Percentiles rank a stretch among this genome's conserved stretches.
phyloP scores from a whole-genome alignment of 148 eudicot genomes.

The Amaranthus palmeri region DNA sequence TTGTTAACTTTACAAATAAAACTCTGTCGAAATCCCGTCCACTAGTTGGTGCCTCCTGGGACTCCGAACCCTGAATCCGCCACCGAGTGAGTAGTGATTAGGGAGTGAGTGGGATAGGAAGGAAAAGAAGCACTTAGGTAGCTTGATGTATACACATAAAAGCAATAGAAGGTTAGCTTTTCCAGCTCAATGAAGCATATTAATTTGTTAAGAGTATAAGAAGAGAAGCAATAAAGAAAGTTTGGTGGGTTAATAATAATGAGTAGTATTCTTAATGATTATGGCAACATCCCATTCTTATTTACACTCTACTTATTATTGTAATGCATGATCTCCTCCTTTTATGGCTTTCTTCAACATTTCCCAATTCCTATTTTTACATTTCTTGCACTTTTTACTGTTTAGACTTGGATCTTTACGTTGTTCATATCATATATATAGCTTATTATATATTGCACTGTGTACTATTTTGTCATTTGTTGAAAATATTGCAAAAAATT shows the following conservation, averaged over 20 bases:
- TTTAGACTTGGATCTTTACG: slow-evolving; percentile 10
- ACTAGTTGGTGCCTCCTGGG: too few species aligned
- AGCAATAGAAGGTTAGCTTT: slow-evolving; percentile 11
- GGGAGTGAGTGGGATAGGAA: not conserved
- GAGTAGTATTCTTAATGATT: slow-evolving; percentile 15
- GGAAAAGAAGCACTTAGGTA: not conserved
- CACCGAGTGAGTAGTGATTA: not conserved
- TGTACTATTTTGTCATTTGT: too few species aligned
- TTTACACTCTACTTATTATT: not conserved
- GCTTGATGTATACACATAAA: slow-evolving; percentile 22
- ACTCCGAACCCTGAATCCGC: too few species aligned
- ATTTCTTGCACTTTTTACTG: not conserved
- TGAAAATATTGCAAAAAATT: too few species aligned
- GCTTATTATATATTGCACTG: too few species aligned
- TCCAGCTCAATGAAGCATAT: slow-evolving; percentile 22
- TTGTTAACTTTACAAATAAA: too few species aligned
- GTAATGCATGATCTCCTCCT: slow-evolving; percentile 1
- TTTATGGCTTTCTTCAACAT: slow-evolving; percentile 14
- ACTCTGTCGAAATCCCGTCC: too few species aligned
- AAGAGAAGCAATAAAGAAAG: slow-evolving; percentile 1
- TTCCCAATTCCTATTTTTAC: not conserved
- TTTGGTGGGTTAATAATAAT: slow-evolving; percentile 32
- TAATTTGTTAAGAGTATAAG: not conserved
- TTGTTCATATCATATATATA: slow-evolving; percentile 2
- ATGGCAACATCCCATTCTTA: slow-evolving; percentile 8